Percentiles rank a stretch among this genome's conserved stretches.
Conservation (phyloP, 2,329 filamentous ascomycete species). For the Trichoderma koningii region DNA sequence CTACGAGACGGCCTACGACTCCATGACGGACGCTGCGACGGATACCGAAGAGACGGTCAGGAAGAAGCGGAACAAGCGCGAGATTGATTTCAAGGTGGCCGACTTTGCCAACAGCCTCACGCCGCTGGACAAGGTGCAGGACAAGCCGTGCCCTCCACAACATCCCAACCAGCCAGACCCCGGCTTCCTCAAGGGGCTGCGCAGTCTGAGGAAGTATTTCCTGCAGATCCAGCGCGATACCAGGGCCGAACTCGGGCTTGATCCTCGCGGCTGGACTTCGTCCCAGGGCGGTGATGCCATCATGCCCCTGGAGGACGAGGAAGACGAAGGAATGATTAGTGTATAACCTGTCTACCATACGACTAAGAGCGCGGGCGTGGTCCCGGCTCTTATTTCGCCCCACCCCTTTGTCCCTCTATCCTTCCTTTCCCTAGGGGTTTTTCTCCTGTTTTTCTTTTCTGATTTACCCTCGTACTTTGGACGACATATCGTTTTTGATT, state of each 20-base stretch:
- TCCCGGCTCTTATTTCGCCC: background rate
- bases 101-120: constrained; percentile 98
- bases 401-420: background rate
- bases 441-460: constrained; percentile 8
- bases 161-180: constrained; percentile 80
- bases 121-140: constrained; percentile 69
- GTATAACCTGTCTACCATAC: constrained; percentile 31
- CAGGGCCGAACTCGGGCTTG: constrained; percentile 53
- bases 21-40: constrained; percentile 59
- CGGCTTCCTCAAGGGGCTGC: constrained; percentile 84
- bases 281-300: constrained; percentile 23
- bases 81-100: constrained; percentile 93
- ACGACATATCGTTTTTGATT: constrained; percentile 14
- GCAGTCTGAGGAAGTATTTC: constrained; percentile 80
- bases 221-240: constrained; percentile 83
- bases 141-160: constrained; percentile 74
- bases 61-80: constrained; percentile 53
- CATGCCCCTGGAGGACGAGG: constrained; percentile 33
- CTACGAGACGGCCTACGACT: constrained; percentile 57
- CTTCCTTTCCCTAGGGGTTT: background rate
- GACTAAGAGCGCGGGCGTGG: background rate
- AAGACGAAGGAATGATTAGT: constrained; percentile 41
- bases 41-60: constrained; percentile 58
- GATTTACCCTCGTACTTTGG: background rate
- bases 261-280: constrained; percentile 36